Percentiles rank a stretch among this genome's conserved stretches.
Conservation (phyloP, 2,329 filamentous ascomycete species). For the Aspergillus udagawae region DNA sequence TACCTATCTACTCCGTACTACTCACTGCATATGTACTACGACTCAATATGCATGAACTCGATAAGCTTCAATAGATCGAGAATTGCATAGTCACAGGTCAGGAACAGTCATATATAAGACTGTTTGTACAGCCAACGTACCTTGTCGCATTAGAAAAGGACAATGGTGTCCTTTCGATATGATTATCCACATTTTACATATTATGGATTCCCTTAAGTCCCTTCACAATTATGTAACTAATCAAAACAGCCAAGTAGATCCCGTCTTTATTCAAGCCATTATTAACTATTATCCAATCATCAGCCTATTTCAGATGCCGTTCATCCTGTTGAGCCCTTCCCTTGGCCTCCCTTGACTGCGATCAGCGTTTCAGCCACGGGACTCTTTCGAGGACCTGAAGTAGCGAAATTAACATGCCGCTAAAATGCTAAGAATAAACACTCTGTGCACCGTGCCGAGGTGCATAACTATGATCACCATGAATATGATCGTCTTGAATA, state of each 20-base stretch:
- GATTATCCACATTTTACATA: background rate
- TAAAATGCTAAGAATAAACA: background rate
- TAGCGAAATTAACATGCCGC: background rate
- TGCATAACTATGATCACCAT: background rate
- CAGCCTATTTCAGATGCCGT: background rate
- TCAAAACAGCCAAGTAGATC: background rate
- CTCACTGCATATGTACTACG: background rate
- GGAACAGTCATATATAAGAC: background rate
- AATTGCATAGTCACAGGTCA: background rate
- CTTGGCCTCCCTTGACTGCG: background rate
- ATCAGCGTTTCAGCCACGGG: conserved; percentile 9
- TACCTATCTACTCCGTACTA: background rate
- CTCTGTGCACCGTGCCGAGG: background rate
- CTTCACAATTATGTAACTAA: background rate
- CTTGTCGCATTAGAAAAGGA: background rate
- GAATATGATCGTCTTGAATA: background rate
- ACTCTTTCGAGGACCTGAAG: background rate
- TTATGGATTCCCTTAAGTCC: background rate
- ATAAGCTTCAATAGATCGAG: background rate
- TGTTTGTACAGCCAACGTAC: background rate
- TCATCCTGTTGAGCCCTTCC: conserved; percentile 2
- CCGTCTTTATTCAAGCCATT: background rate
- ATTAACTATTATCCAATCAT: background rate
- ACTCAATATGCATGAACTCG: background rate
- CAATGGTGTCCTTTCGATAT: background rate